A percentile compares a stretch with the other conserved stretches of the same genome.
Evolutionary conservation across 164 flowering plant genomes (phyloP).

Genomic region (Nymphaea colorata): DNA sequence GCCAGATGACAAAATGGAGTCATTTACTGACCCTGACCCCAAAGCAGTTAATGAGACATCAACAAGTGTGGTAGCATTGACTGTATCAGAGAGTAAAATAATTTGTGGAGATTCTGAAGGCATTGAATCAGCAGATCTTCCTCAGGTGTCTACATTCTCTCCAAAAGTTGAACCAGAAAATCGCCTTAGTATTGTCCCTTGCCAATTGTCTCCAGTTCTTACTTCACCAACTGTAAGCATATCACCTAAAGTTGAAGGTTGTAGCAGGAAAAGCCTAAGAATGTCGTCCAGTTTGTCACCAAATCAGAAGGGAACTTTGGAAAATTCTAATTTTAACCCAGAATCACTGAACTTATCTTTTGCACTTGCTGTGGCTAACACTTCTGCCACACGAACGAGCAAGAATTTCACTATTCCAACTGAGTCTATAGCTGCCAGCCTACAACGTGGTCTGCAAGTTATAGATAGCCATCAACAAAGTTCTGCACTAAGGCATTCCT

Average conservation of each 20-base stretch:
- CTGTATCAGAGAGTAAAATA: no score
- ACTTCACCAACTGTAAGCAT: slow-evolving; percentile 62
- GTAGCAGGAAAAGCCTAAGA: slow-evolving; percentile 68
- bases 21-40: background rate
- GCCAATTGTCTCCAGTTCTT: slow-evolving; percentile 35
- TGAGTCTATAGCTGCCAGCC: slow-evolving; percentile 74
- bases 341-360: slow-evolving; percentile 23
- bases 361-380: slow-evolving; percentile 26
- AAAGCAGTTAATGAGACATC: background rate
- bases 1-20: slow-evolving; percentile 3
- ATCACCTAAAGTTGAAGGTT: slow-evolving; percentile 42
- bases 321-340: background rate
- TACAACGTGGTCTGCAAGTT: slow-evolving; percentile 75
- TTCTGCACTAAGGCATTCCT: slow-evolving; percentile 49
- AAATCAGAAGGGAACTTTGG: background rate
- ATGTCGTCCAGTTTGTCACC: slow-evolving; percentile 37
- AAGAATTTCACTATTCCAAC: slow-evolving; percentile 25
- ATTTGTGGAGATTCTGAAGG: slow-evolving; percentile 8
- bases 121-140: slow-evolving; percentile 7
- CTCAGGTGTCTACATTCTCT: slow-evolving; percentile 12
- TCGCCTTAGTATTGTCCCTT: slow-evolving; percentile 25
- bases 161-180: slow-evolving; percentile 8
- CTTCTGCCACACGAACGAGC: slow-evolving; percentile 18
- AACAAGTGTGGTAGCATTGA: no score
- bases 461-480: slow-evolving; percentile 49